These are phyloP conservation scores for Cyberlindnera euphorbiiphila DNA, from an alignment of 805 yeast species.

Conservation along the genomic window DNA sequence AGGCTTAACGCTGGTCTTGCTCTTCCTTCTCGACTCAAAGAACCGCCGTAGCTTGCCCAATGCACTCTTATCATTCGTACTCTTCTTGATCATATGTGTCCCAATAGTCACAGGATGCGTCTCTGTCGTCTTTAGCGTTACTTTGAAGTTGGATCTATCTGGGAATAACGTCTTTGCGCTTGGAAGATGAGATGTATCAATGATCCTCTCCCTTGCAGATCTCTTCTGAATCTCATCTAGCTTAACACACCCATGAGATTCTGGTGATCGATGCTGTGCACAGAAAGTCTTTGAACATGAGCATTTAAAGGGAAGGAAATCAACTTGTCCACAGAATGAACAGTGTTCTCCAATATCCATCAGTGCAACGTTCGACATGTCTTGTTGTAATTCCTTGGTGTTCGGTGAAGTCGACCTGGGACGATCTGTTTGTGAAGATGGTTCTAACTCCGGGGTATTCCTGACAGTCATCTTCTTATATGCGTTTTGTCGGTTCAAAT, in stretches of 20 bases:
- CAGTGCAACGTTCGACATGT: constrained; percentile 26
- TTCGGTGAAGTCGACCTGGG: no score
- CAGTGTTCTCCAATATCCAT: constrained; percentile 32
- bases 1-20: constrained; percentile 3
- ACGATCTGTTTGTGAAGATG: no score
- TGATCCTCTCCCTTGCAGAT: constrained; percentile 6
- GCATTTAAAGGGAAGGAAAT: constrained; percentile 29
- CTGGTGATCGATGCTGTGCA: constrained; percentile 24
- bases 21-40: constrained; percentile 13
- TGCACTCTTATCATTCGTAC: constrained; percentile 11
- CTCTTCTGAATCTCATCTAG: not conserved
- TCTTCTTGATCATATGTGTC: constrained; percentile 3
- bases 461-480: no score
- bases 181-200: constrained; percentile 24
- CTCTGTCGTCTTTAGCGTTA: constrained; percentile 20
- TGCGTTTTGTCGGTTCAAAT: no score
- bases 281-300: constrained; percentile 25
- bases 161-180: constrained; percentile 25
- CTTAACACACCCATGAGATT: constrained; percentile 21
- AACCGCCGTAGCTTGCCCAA: constrained; percentile 21
- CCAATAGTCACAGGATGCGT: constrained; percentile 16
- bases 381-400: no score
- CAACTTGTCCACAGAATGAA: constrained; percentile 29
- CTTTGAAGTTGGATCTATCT: constrained; percentile 21
- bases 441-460: no score